Evolutionary conservation across 2,329 filamentous ascomycete species (phyloP), one percentile per base, ranked within the genome.

Genomic region (Fusarium sp.): DNA sequence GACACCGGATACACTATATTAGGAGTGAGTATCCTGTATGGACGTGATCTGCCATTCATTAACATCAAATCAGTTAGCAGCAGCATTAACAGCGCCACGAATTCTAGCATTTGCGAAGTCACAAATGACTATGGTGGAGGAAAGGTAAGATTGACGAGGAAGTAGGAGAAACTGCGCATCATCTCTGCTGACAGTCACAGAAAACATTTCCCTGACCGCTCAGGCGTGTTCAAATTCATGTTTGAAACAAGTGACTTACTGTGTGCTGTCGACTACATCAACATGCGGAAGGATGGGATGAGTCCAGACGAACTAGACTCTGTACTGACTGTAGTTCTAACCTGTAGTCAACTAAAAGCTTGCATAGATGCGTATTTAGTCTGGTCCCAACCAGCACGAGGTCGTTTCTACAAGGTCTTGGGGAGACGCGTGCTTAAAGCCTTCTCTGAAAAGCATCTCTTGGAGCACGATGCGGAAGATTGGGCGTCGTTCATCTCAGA

Each of bases 361-460:
- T 48, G 10, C 10, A 22, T 22, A 8, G n/a, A 48, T 22, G 10
- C 46, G 2, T 18, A 48, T 48, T 0, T 48, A 1, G 4, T 2
- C 16, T 48, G 27, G 46, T 20, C 15, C 1, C 2, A 9, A 16
- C 13, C 10, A 15, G 2, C 7, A 12, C 6, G n/a, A 30, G 11
- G 1, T 1, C 0, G 1, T 0, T 22, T 22, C 2, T 2, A 22
- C 2, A 6, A 1, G 1, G 5, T 12, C 0, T 3, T 48, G 6
- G 12, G 7, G 5, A 5, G 4, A 7, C 1, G 2, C 5, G 8
- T 48, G 4, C 12, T 30, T 6, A 4, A 6, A 1, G 6, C 5
- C n/a, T 48, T 15, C 12, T 2, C 8, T 0, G n/a, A 10, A 3
- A 7, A 1, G 45, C 4, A 10, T 8, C 8, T 15, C 9, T 18